Evolutionary conservation across 2,329 filamentous ascomycete genomes (phyloP).

Genomic region (Colletotrichum sp.): DNA sequence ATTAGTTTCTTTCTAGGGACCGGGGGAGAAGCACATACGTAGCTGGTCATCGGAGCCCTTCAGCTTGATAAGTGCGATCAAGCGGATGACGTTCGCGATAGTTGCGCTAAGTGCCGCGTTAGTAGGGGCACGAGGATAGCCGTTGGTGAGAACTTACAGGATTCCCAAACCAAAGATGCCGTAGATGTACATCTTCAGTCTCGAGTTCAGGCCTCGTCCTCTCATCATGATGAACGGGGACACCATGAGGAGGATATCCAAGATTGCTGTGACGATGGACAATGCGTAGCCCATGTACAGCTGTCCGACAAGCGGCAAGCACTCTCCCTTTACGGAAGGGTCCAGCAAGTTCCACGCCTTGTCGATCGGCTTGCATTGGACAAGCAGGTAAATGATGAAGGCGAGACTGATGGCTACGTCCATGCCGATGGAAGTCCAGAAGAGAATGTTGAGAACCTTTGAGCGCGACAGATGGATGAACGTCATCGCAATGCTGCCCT

Average conservation of each 20-base stretch:
- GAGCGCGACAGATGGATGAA: conserved; percentile 14
- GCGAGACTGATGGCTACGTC: conserved; percentile 1
- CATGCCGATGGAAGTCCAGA: conserved; percentile 10
- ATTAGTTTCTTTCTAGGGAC: background rate
- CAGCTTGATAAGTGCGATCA: background rate
- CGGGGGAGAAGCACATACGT: background rate
- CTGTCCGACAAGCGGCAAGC: background rate
- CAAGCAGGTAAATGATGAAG: conserved; percentile 9
- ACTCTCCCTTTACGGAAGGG: background rate
- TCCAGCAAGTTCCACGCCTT: conserved; percentile 10
- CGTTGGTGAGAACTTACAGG: background rate
- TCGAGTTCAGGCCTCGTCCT: background rate
- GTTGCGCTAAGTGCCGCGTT: background rate
- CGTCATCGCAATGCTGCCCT: conserved; percentile 11
- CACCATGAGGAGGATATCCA: background rate
- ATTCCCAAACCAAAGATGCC: conserved; percentile 13
- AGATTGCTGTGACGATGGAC: conserved; percentile 2
- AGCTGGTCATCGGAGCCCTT: background rate
- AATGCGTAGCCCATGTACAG: conserved; percentile 13
- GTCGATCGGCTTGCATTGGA: conserved; percentile 9
- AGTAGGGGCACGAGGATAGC: rapidly evolving
- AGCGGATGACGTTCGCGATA: conserved; percentile 11
- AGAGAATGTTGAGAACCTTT: background rate
- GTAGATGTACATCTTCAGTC: conserved; percentile 3
- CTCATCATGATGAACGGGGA: conserved; percentile 14